A percentile compares a stretch with the other conserved stretches of the same genome.
These are phyloP conservation scores for Cercospora brassicicola DNA, from an alignment of 2,329 filamentous ascomycete species.

Conservation along the genomic window DNA sequence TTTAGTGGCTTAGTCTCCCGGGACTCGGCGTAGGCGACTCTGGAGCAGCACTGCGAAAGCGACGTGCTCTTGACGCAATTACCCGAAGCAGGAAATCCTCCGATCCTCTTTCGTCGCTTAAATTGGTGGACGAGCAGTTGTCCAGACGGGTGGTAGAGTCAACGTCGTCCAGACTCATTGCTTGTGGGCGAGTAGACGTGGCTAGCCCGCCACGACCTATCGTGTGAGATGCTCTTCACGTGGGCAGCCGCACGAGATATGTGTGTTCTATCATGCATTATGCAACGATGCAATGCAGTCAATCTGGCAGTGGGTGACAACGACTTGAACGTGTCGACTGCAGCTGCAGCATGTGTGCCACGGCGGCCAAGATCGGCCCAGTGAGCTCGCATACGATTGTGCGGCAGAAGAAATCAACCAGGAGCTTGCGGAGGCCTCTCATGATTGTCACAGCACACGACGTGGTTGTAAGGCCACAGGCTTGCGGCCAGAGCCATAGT, in stretches of 20 bases:
- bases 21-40: background rate
- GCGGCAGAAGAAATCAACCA: constrained; percentile 3
- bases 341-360: background rate
- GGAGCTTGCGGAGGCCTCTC: background rate
- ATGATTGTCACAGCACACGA: background rate
- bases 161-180: background rate
- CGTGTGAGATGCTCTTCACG: background rate
- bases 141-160: background rate
- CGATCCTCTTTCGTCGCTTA: background rate
- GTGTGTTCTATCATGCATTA: background rate
- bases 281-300: background rate
- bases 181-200: background rate
- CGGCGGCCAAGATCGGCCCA: background rate
- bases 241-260: background rate
- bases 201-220: background rate
- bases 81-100: background rate
- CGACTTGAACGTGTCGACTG: background rate
- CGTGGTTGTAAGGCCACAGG: constrained; percentile 7
- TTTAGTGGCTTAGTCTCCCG: background rate
- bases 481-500: constrained; percentile 7
- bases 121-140: background rate
- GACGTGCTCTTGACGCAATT: background rate
- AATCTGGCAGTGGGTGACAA: background rate
- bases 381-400: background rate
- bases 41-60: background rate